phyloP scores from a whole-genome alignment of 2,329 filamentous ascomycete species.

The Furcasterigmium sp. region DNA sequence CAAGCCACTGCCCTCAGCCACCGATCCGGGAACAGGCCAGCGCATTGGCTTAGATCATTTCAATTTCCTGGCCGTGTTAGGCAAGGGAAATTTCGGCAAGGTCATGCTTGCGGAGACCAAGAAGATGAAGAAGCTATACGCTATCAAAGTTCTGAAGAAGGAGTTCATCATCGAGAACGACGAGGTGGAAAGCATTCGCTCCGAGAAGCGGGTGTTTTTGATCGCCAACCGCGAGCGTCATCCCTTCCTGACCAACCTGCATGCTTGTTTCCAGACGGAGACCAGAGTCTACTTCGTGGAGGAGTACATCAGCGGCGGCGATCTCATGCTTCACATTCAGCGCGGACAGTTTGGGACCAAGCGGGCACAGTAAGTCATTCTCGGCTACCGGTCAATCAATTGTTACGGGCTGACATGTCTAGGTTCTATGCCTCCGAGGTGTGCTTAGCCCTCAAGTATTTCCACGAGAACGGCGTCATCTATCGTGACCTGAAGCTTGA shows the following conservation, averaged over 20 bases:
- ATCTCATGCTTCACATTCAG: slow-evolving; percentile 98
- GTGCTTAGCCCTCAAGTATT: slow-evolving; percentile 95
- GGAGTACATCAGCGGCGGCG: slow-evolving; percentile 98
- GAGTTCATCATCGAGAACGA: slow-evolving; percentile 99
- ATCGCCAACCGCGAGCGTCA: slow-evolving; percentile 96
- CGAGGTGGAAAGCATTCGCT: slow-evolving; percentile 95
- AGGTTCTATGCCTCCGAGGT: slow-evolving; percentile 98
- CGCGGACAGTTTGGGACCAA: slow-evolving; percentile 93
- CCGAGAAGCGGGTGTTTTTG: slow-evolving; percentile 95
- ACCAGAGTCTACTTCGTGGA: slow-evolving; percentile 98
- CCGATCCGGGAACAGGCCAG: slow-evolving; percentile 66
- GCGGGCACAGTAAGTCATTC: slow-evolving; percentile 73
- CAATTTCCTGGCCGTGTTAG: slow-evolving; percentile 96
- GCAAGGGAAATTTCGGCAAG: slow-evolving; percentile 99
- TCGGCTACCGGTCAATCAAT: slow-evolving; percentile 4
- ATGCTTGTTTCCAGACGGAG: slow-evolving; percentile 98
- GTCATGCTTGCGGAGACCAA: slow-evolving; percentile 99
- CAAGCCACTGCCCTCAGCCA: slow-evolving; percentile 66
- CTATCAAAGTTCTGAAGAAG: slow-evolving; percentile 98
- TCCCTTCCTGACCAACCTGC: slow-evolving; percentile 89
- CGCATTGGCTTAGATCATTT: slow-evolving; percentile 96
- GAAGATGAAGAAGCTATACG: slow-evolving; percentile 83
- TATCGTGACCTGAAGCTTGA: slow-evolving; percentile 94
- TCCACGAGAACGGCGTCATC: slow-evolving; percentile 98
- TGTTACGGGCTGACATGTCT: slow-evolving; percentile 3